Evolutionary conservation across 306 rosid species (phyloP).

Genomic region (Quercus rubra): DNA sequence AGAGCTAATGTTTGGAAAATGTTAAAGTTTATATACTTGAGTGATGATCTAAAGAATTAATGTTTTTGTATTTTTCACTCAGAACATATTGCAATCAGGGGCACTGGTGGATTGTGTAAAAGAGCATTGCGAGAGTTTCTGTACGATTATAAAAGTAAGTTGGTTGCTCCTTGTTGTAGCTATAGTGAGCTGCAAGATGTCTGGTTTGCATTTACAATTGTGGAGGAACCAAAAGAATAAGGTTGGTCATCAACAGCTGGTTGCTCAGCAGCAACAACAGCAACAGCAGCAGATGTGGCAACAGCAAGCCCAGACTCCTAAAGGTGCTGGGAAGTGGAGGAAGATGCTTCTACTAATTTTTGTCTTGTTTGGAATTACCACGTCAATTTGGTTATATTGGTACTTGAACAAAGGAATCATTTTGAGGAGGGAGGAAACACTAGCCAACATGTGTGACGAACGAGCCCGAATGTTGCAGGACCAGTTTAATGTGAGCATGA

Average conservation of each 20-base stretch:
- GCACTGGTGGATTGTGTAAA: constrained; percentile 25
- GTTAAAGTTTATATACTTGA: not conserved
- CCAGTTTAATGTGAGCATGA: constrained; percentile 93
- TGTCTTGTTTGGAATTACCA: constrained; percentile 44
- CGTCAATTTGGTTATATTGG: constrained; percentile 66
- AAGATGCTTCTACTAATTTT: constrained; percentile 50
- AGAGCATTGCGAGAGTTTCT: constrained; percentile 24
- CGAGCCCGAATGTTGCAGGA: constrained; percentile 97
- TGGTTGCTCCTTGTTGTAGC: constrained; percentile 59
- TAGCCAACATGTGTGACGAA: constrained; percentile 93
- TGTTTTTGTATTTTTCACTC: constrained; percentile 25
- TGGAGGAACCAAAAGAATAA: constrained; percentile 41
- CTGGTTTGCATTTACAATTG: constrained; percentile 33
- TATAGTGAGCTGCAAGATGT: constrained; percentile 41
- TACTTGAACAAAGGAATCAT: constrained; percentile 41
- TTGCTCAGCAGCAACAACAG: constrained; percentile 34
- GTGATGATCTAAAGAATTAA: constrained; percentile 6
- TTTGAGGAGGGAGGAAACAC: constrained; percentile 72
- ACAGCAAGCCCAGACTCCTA: constrained; percentile 35
- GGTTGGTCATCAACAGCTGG: constrained; percentile 30
- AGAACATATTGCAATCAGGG: constrained; percentile 38
- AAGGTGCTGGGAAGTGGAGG: constrained; percentile 76
- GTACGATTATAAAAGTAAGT: constrained; percentile 33
- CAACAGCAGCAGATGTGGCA: constrained; percentile 23
- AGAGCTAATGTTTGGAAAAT: not conserved